A percentile compares a stretch with the other conserved stretches of the same genome.
Conservation (phyloP, 164 flowering plant species). For the Platanus orientalis region DNA sequence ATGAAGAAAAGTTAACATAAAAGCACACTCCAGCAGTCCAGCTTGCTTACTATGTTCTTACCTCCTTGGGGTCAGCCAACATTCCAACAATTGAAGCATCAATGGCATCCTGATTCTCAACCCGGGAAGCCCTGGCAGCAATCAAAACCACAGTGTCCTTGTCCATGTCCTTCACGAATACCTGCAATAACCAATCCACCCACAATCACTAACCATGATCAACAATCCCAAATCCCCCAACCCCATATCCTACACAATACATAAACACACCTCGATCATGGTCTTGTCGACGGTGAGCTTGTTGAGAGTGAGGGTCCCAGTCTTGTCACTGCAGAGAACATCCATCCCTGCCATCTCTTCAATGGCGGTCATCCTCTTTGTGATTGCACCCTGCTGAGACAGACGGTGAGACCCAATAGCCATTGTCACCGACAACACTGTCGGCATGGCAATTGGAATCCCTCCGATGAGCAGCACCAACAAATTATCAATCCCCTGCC, state of each 20-base stretch:
- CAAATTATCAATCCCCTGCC: constrained; percentile 82
- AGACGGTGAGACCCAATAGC: constrained; percentile 91
- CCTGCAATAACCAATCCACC: constrained; percentile 24
- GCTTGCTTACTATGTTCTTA: constrained; percentile 9
- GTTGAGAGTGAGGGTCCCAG: constrained; percentile 93
- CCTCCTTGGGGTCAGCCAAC: constrained; percentile 78
- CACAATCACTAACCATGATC: background rate
- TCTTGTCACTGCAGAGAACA: constrained; percentile 92
- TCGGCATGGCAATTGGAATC: constrained; percentile 98
- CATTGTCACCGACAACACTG: constrained; percentile 92
- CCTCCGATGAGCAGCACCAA: constrained; percentile 88
- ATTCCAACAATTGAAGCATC: constrained; percentile 75
- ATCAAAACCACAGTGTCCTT: constrained; percentile 44
- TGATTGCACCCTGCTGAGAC: constrained; percentile 92
- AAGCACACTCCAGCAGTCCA: too few relatives aligned
- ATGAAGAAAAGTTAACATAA: background rate
- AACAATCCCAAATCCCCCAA: background rate
- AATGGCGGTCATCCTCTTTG: constrained; percentile 98
- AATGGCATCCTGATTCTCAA: constrained; percentile 84
- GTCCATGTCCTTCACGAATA: constrained; percentile 43
- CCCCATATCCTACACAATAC: too few relatives aligned
- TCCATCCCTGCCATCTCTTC: constrained; percentile 99
- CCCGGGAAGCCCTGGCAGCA: constrained; percentile 79
- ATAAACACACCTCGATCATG: constrained; percentile 40
- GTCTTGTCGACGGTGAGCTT: constrained; percentile 75